Conservation (phyloP, 176 grass and related monocot species). For the Carex myosuroides region DNA sequence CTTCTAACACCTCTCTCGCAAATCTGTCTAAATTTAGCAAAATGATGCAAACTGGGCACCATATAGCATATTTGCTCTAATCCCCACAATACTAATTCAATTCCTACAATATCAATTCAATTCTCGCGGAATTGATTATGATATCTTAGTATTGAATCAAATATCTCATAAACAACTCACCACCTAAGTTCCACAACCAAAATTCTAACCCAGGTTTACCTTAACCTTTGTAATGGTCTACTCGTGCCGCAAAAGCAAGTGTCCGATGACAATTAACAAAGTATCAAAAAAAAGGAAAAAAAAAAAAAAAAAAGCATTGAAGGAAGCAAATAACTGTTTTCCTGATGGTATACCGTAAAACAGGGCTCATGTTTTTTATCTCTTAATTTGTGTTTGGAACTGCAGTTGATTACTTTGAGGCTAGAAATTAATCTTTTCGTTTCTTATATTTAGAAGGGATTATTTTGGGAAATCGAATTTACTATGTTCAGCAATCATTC, state of each 20-base stretch:
- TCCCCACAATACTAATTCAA: too few species aligned
- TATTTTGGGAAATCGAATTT: too few species aligned
- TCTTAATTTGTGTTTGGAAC: background rate
- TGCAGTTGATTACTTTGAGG: background rate
- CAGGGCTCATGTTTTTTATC: constrained; percentile 5
- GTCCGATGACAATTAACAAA: background rate
- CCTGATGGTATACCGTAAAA: background rate
- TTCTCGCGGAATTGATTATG: too few species aligned
- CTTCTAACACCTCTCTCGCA: too few species aligned
- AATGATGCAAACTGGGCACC: too few species aligned
- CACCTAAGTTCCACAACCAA: too few species aligned
- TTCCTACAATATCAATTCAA: too few species aligned
- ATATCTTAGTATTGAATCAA: too few species aligned
- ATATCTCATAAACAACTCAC: too few species aligned
- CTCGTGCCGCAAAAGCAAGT: background rate
- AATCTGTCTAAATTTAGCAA: too few species aligned
- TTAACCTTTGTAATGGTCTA: background rate
- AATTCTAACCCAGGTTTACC: background rate
- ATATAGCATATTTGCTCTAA: too few species aligned
- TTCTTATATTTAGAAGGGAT: background rate
- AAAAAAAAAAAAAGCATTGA: background rate
- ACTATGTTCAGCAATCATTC: too few species aligned
- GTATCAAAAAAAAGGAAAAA: background rate
- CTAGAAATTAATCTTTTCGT: background rate
- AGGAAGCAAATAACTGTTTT: background rate